Percentiles rank a stretch among this genome's conserved stretches.
These are phyloP conservation scores for Paramyrothecium roridum DNA, from an alignment of 2,329 filamentous ascomycete species.

Conservation along the genomic window DNA sequence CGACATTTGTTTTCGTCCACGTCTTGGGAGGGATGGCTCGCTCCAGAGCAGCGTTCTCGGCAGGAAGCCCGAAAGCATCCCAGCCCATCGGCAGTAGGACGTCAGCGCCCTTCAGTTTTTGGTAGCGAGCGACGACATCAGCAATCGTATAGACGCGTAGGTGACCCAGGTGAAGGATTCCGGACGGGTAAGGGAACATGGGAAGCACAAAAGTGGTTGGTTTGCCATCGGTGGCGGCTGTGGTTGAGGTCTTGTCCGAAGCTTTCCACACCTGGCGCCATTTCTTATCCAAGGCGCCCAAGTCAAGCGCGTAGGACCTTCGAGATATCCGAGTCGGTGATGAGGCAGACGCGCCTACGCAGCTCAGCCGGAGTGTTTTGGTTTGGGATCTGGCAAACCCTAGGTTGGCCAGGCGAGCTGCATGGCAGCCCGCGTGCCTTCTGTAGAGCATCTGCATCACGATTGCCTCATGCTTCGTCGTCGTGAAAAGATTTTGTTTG, in stretches of 20 bases:
- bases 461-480: not conserved
- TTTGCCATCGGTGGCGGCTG: conserved; percentile 14
- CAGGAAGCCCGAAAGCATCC: conserved; percentile 89
- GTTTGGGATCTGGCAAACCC: not conserved
- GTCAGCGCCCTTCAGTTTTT: conserved; percentile 68
- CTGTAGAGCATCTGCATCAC: conserved; percentile 22
- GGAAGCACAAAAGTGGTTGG: conserved; percentile 68
- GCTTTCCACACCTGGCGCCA: conserved; percentile 47
- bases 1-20: conserved; percentile 81
- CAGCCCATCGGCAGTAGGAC: conserved; percentile 91
- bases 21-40: conserved; percentile 70
- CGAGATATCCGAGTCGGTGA: conserved; percentile 9
- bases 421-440: conserved; percentile 21
- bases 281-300: conserved; percentile 43
- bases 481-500: not conserved
- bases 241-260: not conserved
- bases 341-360: conserved; percentile 1
- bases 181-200: conserved; percentile 94
- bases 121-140: conserved; percentile 77
- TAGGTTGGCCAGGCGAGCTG: conserved; percentile 10
- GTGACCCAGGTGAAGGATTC: conserved; percentile 81
- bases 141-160: conserved; percentile 88
- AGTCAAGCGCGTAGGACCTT: conserved; percentile 41
- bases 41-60: conserved; percentile 88
- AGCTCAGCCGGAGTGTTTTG: not conserved